Evolutionary conservation across 2,329 filamentous ascomycete genomes (phyloP).

Genomic region (Metarhizium robertsii): DNA sequence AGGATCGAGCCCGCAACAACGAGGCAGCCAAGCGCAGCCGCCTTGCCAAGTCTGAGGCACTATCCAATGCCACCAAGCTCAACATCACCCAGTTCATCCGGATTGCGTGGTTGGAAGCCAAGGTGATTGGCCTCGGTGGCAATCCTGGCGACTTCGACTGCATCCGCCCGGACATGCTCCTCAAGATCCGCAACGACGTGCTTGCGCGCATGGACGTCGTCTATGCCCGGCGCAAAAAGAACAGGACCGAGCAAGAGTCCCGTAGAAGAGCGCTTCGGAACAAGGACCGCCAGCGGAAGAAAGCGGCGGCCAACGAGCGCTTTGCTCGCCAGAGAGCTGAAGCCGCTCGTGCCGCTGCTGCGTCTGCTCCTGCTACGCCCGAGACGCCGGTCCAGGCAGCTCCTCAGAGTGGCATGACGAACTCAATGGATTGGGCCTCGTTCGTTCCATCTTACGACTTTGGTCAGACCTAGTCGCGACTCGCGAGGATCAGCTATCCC

Average conservation of each 20-base stretch:
- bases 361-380: background rate
- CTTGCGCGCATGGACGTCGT: background rate
- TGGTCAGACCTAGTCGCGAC: background rate
- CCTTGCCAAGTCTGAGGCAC: conserved; percentile 9
- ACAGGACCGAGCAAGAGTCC: background rate
- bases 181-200: background rate
- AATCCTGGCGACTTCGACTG: background rate
- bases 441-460: background rate
- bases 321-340: conserved; percentile 2
- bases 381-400: background rate
- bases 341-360: background rate
- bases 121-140: conserved; percentile 3
- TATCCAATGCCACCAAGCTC: conserved; percentile 3
- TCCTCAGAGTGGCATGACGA: background rate
- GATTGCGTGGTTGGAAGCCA: conserved; percentile 6
- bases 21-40: conserved; percentile 27
- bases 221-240: conserved; percentile 4
- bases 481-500: background rate
- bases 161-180: background rate
- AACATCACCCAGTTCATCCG: conserved; percentile 8
- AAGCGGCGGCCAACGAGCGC: conserved; percentile 4
- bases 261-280: background rate
- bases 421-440: background rate
- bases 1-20: conserved; percentile 27
- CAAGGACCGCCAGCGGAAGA: conserved; percentile 4